Evolutionary conservation across 116 monocot species (phyloP).

Genomic region (Iris pallida): DNA sequence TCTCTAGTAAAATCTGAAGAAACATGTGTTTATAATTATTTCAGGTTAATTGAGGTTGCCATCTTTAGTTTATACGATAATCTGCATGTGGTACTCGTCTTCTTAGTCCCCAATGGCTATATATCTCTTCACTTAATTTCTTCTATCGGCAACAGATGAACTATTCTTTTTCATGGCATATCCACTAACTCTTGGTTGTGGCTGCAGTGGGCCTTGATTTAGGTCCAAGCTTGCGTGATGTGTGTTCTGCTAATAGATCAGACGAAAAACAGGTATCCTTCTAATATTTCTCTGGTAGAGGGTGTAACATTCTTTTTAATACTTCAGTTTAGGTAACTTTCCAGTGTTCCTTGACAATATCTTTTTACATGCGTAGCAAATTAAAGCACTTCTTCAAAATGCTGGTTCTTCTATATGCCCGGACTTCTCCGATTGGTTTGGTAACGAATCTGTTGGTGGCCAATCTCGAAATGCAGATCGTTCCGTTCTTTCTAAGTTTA

Average conservation of each 20-base stretch:
- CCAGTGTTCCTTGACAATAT: slow-evolving; percentile 1
- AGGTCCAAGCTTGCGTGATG: slow-evolving; percentile 77
- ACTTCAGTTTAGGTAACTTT: background rate
- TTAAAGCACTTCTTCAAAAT: slow-evolving; percentile 75
- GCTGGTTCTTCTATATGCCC: slow-evolving; percentile 81
- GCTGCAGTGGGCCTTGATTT: slow-evolving; percentile 44
- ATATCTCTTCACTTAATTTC: no score
- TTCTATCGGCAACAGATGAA: no score
- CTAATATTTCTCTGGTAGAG: background rate
- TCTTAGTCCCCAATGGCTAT: no score
- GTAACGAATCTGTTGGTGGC: slow-evolving; percentile 29
- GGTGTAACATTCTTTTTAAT: background rate
- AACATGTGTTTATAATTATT: no score
- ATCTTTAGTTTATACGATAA: no score
- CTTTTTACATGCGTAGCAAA: slow-evolving; percentile 61
- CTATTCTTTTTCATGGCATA: no score
- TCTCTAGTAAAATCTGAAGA: no score
- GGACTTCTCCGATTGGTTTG: slow-evolving; percentile 82
- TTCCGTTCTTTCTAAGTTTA: slow-evolving; percentile 78
- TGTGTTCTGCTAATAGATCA: slow-evolving; percentile 90
- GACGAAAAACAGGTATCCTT: slow-evolving; percentile 81
- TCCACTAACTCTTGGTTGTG: background rate
- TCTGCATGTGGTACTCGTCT: no score
- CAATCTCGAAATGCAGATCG: slow-evolving; percentile 75
- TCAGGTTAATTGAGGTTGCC: no score